These are phyloP conservation scores for Penicillium pancosmium DNA, from an alignment of 495 filamentous ascomycete species.

Conservation along the genomic window DNA sequence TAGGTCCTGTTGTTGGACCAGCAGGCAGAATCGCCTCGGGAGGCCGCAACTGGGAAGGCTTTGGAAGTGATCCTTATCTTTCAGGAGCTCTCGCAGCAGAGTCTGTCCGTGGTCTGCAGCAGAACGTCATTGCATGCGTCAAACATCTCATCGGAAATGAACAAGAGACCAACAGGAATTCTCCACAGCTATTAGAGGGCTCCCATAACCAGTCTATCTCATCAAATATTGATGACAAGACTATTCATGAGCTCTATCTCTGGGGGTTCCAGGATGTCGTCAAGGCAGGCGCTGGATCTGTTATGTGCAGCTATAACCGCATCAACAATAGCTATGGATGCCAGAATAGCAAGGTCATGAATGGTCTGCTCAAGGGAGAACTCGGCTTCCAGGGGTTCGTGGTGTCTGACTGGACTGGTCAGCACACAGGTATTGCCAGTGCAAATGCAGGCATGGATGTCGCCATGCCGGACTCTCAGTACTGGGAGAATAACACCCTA, in stretches of 20 bases:
- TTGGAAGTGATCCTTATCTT: conserved; percentile 71
- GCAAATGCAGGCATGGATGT: conserved; percentile 63
- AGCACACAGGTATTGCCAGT: conserved; percentile 56
- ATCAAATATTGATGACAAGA: conserved; percentile 68
- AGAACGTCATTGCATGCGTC: conserved; percentile 47
- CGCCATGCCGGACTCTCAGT: conserved; percentile 53
- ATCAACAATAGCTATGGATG: conserved; percentile 69
- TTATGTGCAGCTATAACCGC: conserved; percentile 67
- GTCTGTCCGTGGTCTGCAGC: conserved; percentile 72
- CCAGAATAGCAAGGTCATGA: conserved; percentile 62
- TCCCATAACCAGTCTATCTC: conserved; percentile 53
- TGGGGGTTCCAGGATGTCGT: conserved; percentile 64
- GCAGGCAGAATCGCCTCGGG: conserved; percentile 74
- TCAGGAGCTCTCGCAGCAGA: conserved; percentile 60
- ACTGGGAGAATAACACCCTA: conserved; percentile 48
- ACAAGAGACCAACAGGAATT: conserved; percentile 73
- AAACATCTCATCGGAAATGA: conserved; percentile 76
- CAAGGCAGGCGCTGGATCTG: conserved; percentile 49
- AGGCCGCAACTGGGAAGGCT: conserved; percentile 87
- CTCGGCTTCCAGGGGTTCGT: conserved; percentile 61
- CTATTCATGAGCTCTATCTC: conserved; percentile 72
- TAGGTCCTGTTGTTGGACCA: conserved; percentile 70
- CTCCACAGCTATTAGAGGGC: conserved; percentile 17
- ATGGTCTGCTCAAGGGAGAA: conserved; percentile 61
- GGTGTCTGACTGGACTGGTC: conserved; percentile 61